Conservation (phyloP, 768 basidiomycete species). For the Tricholoma terreum region DNA sequence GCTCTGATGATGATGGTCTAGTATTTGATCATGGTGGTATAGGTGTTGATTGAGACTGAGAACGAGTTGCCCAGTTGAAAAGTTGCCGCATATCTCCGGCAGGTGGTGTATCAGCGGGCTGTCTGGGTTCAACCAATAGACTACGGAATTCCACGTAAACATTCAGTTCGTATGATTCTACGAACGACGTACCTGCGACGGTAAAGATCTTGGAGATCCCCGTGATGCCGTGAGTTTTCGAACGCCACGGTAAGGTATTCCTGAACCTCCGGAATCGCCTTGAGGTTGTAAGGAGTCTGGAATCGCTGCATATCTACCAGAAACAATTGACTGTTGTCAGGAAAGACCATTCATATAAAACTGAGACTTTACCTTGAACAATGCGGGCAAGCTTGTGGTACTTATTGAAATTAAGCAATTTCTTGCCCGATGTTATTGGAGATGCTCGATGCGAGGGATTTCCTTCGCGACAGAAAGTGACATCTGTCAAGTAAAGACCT, state of each 20-base stretch:
- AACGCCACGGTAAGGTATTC: conserved; percentile 71
- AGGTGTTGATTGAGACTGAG: conserved; percentile 34
- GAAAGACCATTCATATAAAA: not conserved
- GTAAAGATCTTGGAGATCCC: conserved; percentile 84
- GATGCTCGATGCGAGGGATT: conserved; percentile 85
- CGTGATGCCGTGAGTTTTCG: conserved; percentile 69
- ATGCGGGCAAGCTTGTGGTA: conserved; percentile 89
- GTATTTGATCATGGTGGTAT: conserved; percentile 45
- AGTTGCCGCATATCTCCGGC: conserved; percentile 71
- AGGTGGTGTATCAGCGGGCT: conserved; percentile 67
- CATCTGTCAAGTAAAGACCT: conserved; percentile 87
- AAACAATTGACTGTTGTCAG: not conserved
- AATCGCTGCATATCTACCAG: conserved; percentile 85
- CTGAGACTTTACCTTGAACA: conserved; percentile 58
- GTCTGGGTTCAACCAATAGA: conserved; percentile 80
- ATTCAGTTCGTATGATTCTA: not conserved
- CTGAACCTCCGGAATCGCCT: conserved; percentile 88
- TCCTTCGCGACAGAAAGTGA: conserved; percentile 95
- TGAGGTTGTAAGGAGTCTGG: conserved; percentile 82
- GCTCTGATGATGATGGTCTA: conserved; percentile 28
- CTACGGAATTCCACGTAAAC: conserved; percentile 32
- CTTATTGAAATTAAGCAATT: conserved; percentile 93
- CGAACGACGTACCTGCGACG: conserved; percentile 65
- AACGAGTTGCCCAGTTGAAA: conserved; percentile 75
- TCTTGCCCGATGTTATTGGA: conserved; percentile 69